These are phyloP conservation scores for Buxus sempervirens DNA, from an alignment of 164 flowering plant species.

Conservation along the genomic window DNA sequence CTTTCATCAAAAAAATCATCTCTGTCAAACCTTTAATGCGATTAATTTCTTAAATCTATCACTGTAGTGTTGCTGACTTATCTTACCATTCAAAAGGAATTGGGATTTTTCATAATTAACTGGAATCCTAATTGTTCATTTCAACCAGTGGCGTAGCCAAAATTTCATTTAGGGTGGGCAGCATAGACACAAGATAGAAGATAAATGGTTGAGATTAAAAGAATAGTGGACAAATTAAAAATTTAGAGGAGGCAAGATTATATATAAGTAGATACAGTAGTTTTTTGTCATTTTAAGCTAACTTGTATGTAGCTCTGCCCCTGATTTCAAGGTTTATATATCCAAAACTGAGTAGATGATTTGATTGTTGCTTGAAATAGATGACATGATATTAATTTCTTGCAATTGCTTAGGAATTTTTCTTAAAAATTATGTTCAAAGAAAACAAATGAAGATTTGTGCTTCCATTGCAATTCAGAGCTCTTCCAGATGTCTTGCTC, in stretches of 20 bases:
- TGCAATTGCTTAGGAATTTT: neutral
- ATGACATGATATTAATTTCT: neutral
- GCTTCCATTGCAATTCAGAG: neutral
- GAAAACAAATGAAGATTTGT: neutral
- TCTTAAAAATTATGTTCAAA: neutral
- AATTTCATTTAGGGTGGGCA: no score
- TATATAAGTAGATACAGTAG: no score
- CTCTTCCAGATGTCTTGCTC: neutral
- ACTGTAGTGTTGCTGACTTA: neutral
- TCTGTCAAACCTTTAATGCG: neutral
- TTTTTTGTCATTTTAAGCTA: no score
- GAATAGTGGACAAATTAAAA: no score
- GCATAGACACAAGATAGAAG: no score
- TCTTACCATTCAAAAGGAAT: neutral
- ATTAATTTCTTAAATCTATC: neutral
- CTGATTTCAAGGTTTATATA: neutral
- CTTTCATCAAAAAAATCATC: no score
- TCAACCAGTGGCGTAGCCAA: no score
- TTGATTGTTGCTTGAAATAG: neutral
- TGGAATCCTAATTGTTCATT: neutral
- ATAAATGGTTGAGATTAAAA: no score
- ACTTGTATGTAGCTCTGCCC: no score
- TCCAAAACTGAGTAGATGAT: neutral
- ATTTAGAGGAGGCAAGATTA: no score
- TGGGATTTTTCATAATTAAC: neutral